phyloP scores from a whole-genome alignment of 2,329 filamentous ascomycete genomes.

The Mycosphaerella sp. region DNA sequence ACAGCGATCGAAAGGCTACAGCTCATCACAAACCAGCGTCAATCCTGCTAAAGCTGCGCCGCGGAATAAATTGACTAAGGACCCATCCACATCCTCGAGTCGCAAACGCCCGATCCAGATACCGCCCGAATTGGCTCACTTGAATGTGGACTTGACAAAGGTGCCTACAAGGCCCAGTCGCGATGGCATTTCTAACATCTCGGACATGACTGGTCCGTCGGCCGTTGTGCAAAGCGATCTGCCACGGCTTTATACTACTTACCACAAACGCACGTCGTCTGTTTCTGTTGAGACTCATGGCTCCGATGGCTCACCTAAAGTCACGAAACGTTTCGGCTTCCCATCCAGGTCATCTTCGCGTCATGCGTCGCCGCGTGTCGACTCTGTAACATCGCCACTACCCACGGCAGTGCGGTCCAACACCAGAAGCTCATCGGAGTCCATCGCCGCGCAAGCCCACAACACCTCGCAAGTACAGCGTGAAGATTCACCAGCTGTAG shows the following conservation, averaged over 20 bases:
- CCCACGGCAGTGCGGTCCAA: conserved; percentile 21
- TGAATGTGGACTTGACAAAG: conserved; percentile 55
- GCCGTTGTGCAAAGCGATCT: conserved; percentile 54
- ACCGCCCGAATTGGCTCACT: conserved; percentile 42
- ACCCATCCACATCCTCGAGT: conserved; percentile 2
- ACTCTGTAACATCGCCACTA: conserved; percentile 30
- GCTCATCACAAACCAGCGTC: neutral
- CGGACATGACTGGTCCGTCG: conserved; percentile 42
- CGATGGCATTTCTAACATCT: conserved; percentile 41
- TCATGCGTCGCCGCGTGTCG: conserved; percentile 29
- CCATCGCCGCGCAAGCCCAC: neutral
- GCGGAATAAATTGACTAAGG: conserved; percentile 15
- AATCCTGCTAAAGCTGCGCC: conserved; percentile 1
- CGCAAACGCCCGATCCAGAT: conserved; percentile 14
- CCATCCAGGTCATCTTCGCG: conserved; percentile 30
- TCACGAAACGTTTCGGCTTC: conserved; percentile 36
- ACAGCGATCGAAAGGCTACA: neutral
- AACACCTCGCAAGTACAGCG: conserved; percentile 22
- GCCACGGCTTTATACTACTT: conserved; percentile 40
- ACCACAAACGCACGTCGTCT: conserved; percentile 48
- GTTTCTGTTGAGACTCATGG: conserved; percentile 42
- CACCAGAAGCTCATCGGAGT: conserved; percentile 18
- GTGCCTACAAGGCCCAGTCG: conserved; percentile 37
- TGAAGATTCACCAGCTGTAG: conserved; percentile 32
- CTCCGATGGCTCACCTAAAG: conserved; percentile 31